These are phyloP conservation scores for Chrysoporthe deuterocubensis DNA, from an alignment of 2,329 filamentous ascomycete species.

Conservation along the genomic window DNA sequence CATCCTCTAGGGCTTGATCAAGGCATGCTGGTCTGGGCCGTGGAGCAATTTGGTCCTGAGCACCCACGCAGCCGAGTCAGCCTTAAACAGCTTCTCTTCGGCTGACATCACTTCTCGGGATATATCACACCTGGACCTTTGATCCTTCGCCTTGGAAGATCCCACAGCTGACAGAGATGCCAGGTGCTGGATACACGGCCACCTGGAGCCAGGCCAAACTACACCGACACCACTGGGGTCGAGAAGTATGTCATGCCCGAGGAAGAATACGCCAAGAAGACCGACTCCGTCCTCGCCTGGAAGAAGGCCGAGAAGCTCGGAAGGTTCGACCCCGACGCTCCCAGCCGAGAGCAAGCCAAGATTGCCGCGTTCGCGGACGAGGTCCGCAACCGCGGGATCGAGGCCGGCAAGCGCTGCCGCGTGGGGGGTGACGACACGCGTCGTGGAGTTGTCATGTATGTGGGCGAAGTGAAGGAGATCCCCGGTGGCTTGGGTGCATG, in stretches of 20 bases:
- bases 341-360: conserved; percentile 73
- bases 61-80: background rate
- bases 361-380: conserved; percentile 71
- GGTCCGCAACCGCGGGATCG: conserved; percentile 70
- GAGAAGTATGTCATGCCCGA: conserved; percentile 90
- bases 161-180: background rate
- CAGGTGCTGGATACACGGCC: conserved; percentile 84
- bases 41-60: background rate
- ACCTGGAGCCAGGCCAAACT: conserved; percentile 74
- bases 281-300: conserved; percentile 90
- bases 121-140: background rate
- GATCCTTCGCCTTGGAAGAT: background rate
- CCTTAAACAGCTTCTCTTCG: background rate
- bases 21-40: background rate
- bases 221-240: conserved; percentile 78
- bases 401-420: conserved; percentile 65
- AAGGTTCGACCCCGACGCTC: conserved; percentile 87
- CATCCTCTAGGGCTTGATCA: background rate
- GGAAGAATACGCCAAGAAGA: conserved; percentile 81
- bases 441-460: conserved; percentile 71
- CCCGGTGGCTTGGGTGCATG: conserved; percentile 67
- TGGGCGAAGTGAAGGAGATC: conserved; percentile 77
- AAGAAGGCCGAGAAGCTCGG: conserved; percentile 96
- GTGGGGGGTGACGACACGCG: conserved; percentile 70
- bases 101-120: background rate